Percentiles rank a stretch among this genome's conserved stretches.
phyloP scores from a whole-genome alignment of 1,284 basidiomycete genomes.

The Boletus sp. region DNA sequence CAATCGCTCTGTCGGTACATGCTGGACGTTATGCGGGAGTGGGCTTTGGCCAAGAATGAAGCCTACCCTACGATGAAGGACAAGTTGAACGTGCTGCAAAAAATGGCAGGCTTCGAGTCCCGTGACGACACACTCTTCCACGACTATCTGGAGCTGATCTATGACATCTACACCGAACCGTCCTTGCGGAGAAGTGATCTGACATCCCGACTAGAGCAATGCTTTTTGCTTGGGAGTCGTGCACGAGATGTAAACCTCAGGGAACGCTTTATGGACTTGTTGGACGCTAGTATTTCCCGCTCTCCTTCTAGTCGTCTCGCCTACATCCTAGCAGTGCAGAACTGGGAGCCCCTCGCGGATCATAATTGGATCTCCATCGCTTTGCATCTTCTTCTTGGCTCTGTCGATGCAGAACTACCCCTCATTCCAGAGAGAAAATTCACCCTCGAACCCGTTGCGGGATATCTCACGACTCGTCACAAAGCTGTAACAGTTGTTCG shows the following conservation, averaged over 20 bases:
- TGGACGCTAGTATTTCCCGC: slow-evolving; percentile 87
- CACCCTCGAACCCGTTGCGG: slow-evolving; percentile 27
- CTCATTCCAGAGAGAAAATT: slow-evolving; percentile 36
- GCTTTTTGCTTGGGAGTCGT: slow-evolving; percentile 91
- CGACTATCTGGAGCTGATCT: slow-evolving; percentile 86
- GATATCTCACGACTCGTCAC: slow-evolving; percentile 43
- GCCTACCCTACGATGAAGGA: slow-evolving; percentile 93
- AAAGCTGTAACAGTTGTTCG: slow-evolving; percentile 62
- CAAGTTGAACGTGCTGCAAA: slow-evolving; percentile 85
- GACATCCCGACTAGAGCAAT: slow-evolving; percentile 89
- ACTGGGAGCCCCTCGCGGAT: slow-evolving; percentile 92
- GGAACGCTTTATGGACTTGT: slow-evolving; percentile 85
- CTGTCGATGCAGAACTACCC: slow-evolving; percentile 65
- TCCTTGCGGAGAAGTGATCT: slow-evolving; percentile 86
- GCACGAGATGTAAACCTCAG: slow-evolving; percentile 79
- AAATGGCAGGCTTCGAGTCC: slow-evolving; percentile 87
- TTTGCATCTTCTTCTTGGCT: slow-evolving; percentile 84
- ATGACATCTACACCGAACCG: slow-evolving; percentile 92
- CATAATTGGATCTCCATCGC: slow-evolving; percentile 96
- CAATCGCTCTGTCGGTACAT: slow-evolving; percentile 79
- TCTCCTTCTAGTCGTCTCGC: slow-evolving; percentile 80
- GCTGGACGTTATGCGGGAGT: slow-evolving; percentile 83
- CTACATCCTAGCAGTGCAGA: slow-evolving; percentile 92
- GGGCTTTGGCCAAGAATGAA: slow-evolving; percentile 84
- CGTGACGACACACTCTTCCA: slow-evolving; percentile 75